A percentile compares a stretch with the other conserved stretches of the same genome.
These are phyloP conservation scores for Brassica nigra DNA, from an alignment of 345 rosid species.

Conservation along the genomic window DNA sequence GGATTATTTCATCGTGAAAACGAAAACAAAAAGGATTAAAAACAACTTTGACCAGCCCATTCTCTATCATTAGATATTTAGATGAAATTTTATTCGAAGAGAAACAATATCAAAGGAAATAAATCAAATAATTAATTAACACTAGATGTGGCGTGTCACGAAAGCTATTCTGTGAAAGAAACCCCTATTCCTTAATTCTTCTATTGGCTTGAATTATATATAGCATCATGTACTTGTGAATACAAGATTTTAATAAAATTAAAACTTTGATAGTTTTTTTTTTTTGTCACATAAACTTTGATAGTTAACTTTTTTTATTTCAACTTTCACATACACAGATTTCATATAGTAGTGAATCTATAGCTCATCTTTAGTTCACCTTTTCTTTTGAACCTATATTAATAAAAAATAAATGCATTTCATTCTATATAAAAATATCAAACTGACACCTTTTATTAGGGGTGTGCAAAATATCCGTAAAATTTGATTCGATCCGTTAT, in stretches of 20 bases:
- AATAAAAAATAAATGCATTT: too few species aligned
- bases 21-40: background rate
- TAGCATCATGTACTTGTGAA: background rate
- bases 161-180: slow-evolving; percentile 36
- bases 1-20: slow-evolving; percentile 17
- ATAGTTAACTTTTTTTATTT: background rate
- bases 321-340: background rate
- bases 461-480: too few species aligned
- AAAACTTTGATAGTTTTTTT: background rate
- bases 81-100: slow-evolving; percentile 1
- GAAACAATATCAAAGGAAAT: background rate
- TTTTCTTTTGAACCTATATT: too few species aligned
- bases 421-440: too few species aligned
- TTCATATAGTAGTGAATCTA: background rate
- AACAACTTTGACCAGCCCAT: slow-evolving; percentile 10
- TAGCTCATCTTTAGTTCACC: too few species aligned
- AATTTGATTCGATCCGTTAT: too few species aligned
- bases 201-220: background rate
- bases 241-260: background rate
- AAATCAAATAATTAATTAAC: background rate
- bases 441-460: too few species aligned
- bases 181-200: background rate
- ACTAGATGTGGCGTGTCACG: slow-evolving; percentile 26
- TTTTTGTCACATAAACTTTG: background rate
- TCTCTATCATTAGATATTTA: background rate